Conservation (phyloP, 148 eudicot species). For the Gaultheria prostrata region DNA sequence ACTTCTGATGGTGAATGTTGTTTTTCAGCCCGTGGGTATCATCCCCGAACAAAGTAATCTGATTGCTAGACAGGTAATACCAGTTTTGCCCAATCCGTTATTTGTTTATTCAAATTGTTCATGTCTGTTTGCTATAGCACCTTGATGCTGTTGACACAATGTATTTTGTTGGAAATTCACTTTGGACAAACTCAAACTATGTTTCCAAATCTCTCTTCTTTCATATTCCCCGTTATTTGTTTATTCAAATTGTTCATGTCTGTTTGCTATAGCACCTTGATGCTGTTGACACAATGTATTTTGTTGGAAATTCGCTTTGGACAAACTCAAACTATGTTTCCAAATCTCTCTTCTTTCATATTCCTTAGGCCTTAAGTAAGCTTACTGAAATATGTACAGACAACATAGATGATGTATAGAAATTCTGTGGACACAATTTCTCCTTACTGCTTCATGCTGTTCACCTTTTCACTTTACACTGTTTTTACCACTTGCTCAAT, state of each 20-base stretch:
- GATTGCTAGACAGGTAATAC: slow-evolving; percentile 75
- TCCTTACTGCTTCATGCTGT: slow-evolving; percentile 7
- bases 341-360: background rate
- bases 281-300: background rate
- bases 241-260: background rate
- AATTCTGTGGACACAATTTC: background rate
- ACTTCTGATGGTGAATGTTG: slow-evolving; percentile 12
- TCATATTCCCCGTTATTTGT: background rate
- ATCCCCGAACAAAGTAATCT: slow-evolving; percentile 87
- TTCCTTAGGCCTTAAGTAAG: background rate
- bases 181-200: background rate
- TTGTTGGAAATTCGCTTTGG: background rate
- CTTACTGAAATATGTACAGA: background rate
- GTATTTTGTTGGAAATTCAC: background rate
- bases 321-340: background rate
- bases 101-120: background rate
- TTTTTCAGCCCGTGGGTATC: slow-evolving; percentile 85
- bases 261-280: background rate
- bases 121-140: background rate
- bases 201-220: background rate
- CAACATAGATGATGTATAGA: background rate
- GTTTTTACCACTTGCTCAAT: background rate
- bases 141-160: background rate
- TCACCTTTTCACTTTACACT: background rate
- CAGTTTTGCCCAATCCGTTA: background rate